Base-by-base conservation (phyloP, 1,284 basidiomycete genomes). In the Testicularia cyperi region DNA sequence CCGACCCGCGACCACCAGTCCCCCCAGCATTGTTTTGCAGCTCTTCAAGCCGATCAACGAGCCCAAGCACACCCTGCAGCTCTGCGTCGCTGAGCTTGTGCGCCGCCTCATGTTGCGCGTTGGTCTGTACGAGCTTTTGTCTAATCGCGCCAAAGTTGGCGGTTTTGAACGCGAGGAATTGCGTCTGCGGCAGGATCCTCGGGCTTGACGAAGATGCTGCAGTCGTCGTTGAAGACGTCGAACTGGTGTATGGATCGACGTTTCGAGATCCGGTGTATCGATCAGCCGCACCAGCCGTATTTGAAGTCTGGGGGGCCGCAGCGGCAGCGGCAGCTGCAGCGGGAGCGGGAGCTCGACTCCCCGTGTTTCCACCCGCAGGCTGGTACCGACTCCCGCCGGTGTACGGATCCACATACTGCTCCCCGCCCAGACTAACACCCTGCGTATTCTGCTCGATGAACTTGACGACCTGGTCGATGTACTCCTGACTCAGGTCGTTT, bases 401-500 rank as follows among this genome's bases (percentile, higher is more conserved):
- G 78, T 85, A 98, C 6, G 94, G 94, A 76, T 98, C 95, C 14
- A 86, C 83, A 72, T 84, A 91, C 36, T 85, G 82, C 44, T 79
- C n/a, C 12, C 26, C 13, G 80, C 78, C 6, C 85, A 86, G 3
- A 94, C 81, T 85, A 6, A 88, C 84, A 12, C 82, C 78, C 8
- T 69, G 70, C 0, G 92, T 88, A 66, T 94, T 96, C 78, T 88
- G 88, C 77, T 96, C 88, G 49, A 99, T 97, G 77, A 97, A 98
- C 35, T 82, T 81, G 21, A 90, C 92, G 15, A 98, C 88, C 77
- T 98, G 84, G 65, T 98, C 94, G 16, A 90, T 79, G 73, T 97
- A 94, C 6, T 80, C 81, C 52, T 84, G 72, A 0, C 94, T 88
- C 13, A 99, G 81, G 27, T 97, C 87, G 74, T 99, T 87, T 48